Conservation (phyloP, 176 grass and related monocot species). For the bread wheat (Triticum aestivum) region DNA sequence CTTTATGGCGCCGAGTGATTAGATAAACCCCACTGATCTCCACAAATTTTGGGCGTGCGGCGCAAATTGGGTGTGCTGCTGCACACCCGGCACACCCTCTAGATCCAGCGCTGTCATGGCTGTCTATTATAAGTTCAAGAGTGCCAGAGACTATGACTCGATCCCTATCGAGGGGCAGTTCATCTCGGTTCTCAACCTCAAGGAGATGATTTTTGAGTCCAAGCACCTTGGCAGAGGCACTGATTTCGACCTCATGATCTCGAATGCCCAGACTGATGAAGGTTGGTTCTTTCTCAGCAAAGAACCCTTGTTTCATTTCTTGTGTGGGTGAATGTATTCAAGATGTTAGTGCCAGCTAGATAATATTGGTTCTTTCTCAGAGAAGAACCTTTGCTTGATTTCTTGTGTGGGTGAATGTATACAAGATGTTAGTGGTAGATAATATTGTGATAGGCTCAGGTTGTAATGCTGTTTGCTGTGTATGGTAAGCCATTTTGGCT, state of each 20-base stretch:
- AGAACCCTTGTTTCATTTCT: constrained; percentile 29
- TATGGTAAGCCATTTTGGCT: constrained; percentile 7
- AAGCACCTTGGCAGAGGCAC: constrained; percentile 97
- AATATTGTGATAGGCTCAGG: neutral
- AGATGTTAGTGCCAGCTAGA: neutral
- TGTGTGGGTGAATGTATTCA: constrained; percentile 6
- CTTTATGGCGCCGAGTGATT: neutral
- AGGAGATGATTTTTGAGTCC: constrained; percentile 96
- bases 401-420: constrained; percentile 18
- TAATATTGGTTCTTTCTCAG: constrained; percentile 54
- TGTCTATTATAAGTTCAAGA: constrained; percentile 99
- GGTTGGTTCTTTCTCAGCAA: constrained; percentile 71
- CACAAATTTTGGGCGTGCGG: neutral
- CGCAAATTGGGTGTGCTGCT: constrained; percentile 21
- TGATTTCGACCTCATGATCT: constrained; percentile 95
- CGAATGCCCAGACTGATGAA: constrained; percentile 95
- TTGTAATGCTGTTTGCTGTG: constrained; percentile 6
- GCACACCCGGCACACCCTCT: neutral
- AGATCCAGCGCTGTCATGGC: constrained; percentile 50
- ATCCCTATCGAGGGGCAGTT: constrained; percentile 95
- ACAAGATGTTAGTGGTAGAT: neutral
- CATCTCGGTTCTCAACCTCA: constrained; percentile 91
- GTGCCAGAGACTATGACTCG: constrained; percentile 92
- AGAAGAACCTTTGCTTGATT: constrained; percentile 28
- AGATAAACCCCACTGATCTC: constrained; percentile 16